phyloP scores from a whole-genome alignment of 805 yeast genomes.

The Candida lessepsii region DNA sequence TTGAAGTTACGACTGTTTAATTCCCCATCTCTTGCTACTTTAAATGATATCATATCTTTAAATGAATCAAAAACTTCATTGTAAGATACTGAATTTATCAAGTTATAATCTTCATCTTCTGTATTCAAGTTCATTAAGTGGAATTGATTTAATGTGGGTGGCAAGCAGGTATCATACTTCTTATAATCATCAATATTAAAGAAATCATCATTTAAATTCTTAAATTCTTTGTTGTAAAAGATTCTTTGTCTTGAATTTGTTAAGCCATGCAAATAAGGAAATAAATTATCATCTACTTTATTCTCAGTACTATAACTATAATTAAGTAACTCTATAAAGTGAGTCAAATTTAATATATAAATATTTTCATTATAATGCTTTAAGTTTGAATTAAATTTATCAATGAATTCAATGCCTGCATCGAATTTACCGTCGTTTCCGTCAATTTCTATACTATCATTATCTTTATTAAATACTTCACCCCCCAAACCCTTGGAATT shows the following conservation, averaged over 20 bases:
- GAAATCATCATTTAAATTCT: constrained; percentile 9
- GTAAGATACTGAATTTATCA: constrained; percentile 19
- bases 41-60: not conserved
- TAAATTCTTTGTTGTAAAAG: constrained; percentile 23
- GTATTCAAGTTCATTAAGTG: constrained; percentile 20
- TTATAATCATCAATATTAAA: constrained; percentile 10
- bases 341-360: constrained; percentile 11
- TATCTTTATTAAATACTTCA: not conserved
- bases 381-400: constrained; percentile 2
- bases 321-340: constrained; percentile 19
- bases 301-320: constrained; percentile 17
- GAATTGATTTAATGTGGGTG: constrained; percentile 13
- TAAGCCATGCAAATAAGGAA: constrained; percentile 38
- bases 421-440: not conserved
- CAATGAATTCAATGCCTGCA: constrained; percentile 12
- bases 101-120: constrained; percentile 9
- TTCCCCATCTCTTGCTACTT: constrained; percentile 6
- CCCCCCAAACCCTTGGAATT: not conserved
- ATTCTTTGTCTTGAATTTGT: constrained; percentile 25
- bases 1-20: constrained; percentile 32
- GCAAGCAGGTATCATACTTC: constrained; percentile 7
- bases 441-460: not conserved
- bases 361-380: constrained; percentile 9
- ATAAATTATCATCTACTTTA: constrained; percentile 18
- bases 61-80: constrained; percentile 13